Percentiles rank a stretch among this genome's conserved stretches.
Conservation (phyloP, 164 flowering plant species). For the Echeveria elegans region DNA sequence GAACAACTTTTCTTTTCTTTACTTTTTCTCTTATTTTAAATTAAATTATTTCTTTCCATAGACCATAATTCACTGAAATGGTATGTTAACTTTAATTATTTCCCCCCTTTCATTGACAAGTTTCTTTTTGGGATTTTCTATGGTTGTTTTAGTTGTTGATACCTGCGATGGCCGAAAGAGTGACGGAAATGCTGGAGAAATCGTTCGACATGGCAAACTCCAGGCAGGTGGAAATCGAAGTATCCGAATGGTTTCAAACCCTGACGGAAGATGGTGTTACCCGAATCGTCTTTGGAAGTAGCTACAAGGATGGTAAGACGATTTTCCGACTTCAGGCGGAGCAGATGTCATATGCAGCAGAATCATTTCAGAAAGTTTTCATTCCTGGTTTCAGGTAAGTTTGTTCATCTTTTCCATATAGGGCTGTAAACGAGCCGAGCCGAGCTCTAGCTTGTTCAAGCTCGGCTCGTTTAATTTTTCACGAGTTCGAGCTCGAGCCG, state of each 20-base stretch:
- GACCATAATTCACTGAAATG: neutral
- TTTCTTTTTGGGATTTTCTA: neutral
- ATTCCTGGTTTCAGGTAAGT: conserved; percentile 78
- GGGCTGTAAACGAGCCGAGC: too few relatives aligned
- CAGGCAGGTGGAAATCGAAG: conserved; percentile 73
- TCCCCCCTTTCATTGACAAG: neutral
- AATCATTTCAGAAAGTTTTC: conserved; percentile 67
- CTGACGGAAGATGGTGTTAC: conserved; percentile 72
- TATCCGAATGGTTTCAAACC: conserved; percentile 59
- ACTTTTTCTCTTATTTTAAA: neutral
- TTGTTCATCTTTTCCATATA: too few relatives aligned
- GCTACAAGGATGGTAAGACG: conserved; percentile 75
- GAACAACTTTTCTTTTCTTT: too few relatives aligned
- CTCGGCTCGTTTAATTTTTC: too few relatives aligned
- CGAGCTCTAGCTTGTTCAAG: too few relatives aligned
- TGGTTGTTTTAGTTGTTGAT: conserved; percentile 40
- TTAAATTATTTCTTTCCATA: neutral
- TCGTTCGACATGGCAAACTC: conserved; percentile 37
- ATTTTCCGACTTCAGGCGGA: conserved; percentile 65
- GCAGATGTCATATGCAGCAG: conserved; percentile 70
- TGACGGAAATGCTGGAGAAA: conserved; percentile 54
- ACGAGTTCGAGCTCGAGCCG: too few relatives aligned
- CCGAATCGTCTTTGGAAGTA: conserved; percentile 62
- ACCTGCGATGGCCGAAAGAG: conserved; percentile 67
- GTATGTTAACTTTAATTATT: neutral